These are phyloP conservation scores for Sugiyamaella sp. DNA, from an alignment of 1,139 yeast species.

Conservation along the genomic window DNA sequence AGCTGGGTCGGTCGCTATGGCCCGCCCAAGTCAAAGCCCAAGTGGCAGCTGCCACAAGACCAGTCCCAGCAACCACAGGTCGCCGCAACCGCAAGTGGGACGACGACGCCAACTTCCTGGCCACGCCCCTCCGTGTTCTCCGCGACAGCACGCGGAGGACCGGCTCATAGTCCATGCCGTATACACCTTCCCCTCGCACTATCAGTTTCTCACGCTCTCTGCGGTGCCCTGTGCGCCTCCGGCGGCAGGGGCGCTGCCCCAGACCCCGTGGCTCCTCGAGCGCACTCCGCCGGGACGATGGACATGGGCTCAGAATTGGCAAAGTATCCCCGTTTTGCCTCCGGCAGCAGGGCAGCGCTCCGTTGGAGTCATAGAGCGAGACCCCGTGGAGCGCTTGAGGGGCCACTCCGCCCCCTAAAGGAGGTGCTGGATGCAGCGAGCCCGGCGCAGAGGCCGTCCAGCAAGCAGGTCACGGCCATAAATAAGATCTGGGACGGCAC, in stretches of 20 bases:
- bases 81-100: constrained; percentile 17
- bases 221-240: background rate
- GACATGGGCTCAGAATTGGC: no score
- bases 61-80: constrained; percentile 28
- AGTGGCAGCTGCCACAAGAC: constrained; percentile 26
- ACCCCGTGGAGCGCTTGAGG: no score
- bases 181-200: background rate
- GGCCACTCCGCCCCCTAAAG: no score
- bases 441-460: no score
- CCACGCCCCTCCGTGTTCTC: constrained; percentile 34
- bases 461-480: no score
- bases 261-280: background rate
- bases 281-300: background rate
- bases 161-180: no score
- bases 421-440: no score
- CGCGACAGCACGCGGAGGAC: constrained; percentile 29
- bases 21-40: constrained; percentile 46
- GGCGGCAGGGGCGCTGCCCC: constrained; percentile 2
- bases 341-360: no score
- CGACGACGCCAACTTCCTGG: constrained; percentile 20
- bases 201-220: no score
- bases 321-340: no score
- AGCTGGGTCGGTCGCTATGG: constrained; percentile 68
- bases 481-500: no score
- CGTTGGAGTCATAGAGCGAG: no score